Percentiles rank a stretch among this genome's conserved stretches.
Conservation (phyloP, 1,284 basidiomycete genomes). For the Apiotrichum siamense region DNA sequence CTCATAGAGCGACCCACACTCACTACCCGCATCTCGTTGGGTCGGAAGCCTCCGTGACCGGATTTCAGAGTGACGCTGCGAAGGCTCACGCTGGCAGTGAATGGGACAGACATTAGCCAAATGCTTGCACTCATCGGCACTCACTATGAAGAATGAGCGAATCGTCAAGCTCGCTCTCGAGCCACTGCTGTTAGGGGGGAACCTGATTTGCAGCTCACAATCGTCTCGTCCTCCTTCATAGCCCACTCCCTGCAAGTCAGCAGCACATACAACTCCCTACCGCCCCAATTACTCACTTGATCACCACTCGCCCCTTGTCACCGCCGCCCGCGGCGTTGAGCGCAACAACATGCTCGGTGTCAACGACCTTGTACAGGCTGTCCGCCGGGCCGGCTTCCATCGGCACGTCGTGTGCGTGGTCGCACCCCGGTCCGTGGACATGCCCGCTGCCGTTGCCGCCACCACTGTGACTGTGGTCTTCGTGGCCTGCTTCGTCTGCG, state of each 20-base stretch:
- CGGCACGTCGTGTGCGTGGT: constrained; percentile 43
- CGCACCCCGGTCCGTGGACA: constrained; percentile 20
- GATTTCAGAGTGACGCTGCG: constrained; percentile 44
- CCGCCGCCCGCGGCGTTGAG: constrained; percentile 43
- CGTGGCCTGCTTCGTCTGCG: constrained; percentile 26
- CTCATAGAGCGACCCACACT: constrained; percentile 1
- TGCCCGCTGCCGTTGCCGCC: constrained; percentile 17
- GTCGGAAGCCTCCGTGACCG: constrained; percentile 39
- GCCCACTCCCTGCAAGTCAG: constrained; percentile 32
- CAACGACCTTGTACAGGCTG: constrained; percentile 38
- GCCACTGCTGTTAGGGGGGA: constrained; percentile 15
- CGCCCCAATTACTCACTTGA: constrained; percentile 38
- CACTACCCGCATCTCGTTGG: constrained; percentile 37
- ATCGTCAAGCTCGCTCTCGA: constrained; percentile 46
- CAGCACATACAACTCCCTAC: background rate
- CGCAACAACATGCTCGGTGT: constrained; percentile 42
- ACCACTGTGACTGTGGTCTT: constrained; percentile 25
- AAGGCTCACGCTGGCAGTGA: constrained; percentile 44
- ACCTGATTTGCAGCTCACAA: constrained; percentile 19
- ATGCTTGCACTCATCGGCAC: constrained; percentile 2
- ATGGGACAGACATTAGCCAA: constrained; percentile 40
- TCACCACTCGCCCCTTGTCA: constrained; percentile 39
- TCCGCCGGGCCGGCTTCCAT: constrained; percentile 39
- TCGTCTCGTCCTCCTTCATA: constrained; percentile 37
- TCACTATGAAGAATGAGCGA: constrained; percentile 43